Percentiles rank a stretch among this genome's conserved stretches.
Evolutionary conservation across 2,329 filamentous ascomycete species (phyloP).

Genomic region (Microdochium paspali): DNA sequence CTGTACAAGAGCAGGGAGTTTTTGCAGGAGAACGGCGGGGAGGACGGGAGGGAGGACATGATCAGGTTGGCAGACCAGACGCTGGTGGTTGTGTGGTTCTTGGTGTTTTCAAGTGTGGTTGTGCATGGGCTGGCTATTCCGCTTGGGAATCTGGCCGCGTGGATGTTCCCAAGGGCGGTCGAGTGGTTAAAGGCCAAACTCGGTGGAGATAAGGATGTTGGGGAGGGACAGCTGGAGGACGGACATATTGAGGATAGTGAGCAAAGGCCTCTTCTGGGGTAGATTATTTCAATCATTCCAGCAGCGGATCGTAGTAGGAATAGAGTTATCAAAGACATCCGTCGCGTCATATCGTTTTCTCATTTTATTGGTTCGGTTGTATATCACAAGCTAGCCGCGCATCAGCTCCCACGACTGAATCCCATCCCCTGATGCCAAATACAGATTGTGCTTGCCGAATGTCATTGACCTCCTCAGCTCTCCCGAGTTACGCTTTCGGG

Average conservation of each 20-base stretch:
- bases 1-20: constrained; percentile 3
- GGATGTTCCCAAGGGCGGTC: no score
- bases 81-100: constrained; percentile 7
- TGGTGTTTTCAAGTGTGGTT: constrained; percentile 3
- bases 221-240: background rate
- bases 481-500: no score
- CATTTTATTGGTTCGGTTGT: no score
- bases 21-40: constrained; percentile 1
- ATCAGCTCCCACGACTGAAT: no score
- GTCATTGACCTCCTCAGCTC: no score
- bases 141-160: constrained; percentile 6
- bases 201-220: background rate
- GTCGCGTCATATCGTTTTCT: no score
- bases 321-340: no score
- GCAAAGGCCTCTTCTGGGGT: background rate
- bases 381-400: no score
- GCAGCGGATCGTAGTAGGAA: no score
- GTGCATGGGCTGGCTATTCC: constrained; percentile 3
- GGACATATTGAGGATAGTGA: background rate
- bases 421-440: no score
- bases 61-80: constrained; percentile 2
- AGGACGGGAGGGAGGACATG: background rate
- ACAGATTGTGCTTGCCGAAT: no score
- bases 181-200: background rate
- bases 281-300: background rate